Evolutionary conservation across 495 filamentous ascomycete species (phyloP).

Genomic region (Amphirosellinia nigrospora): DNA sequence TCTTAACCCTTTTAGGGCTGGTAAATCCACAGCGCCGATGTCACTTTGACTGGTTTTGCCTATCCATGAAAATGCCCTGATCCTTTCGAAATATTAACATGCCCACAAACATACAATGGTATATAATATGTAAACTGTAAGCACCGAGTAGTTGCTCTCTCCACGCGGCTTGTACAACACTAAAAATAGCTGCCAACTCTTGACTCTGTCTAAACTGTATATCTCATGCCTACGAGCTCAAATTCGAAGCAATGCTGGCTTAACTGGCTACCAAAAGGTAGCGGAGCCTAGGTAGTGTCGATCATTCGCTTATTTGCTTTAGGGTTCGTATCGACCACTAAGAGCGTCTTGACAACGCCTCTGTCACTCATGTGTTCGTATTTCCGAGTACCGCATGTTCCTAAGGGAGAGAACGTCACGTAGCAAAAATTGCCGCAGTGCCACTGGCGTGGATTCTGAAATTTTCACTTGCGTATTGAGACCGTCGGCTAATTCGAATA

Average conservation of each 20-base stretch:
- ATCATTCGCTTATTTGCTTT: not conserved
- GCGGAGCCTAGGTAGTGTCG: not conserved
- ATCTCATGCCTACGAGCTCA: not conserved
- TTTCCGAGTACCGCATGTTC: not conserved
- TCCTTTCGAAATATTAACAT: slow-evolving; percentile 26
- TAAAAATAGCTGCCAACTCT: slow-evolving; percentile 13
- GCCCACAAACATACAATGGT: slow-evolving; percentile 29
- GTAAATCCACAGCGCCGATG: slow-evolving; percentile 29
- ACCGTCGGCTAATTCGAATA: not conserved
- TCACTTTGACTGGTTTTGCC: slow-evolving; percentile 26
- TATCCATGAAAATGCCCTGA: slow-evolving; percentile 31
- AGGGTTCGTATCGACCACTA: not conserved
- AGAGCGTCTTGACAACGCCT: not conserved
- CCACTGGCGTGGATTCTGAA: not conserved
- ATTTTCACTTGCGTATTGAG: not conserved
- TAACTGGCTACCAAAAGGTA: slow-evolving; percentile 4
- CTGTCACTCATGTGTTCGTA: not conserved
- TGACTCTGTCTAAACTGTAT: slow-evolving; percentile 4
- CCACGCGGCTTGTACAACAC: slow-evolving; percentile 18
- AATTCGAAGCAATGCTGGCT: slow-evolving; percentile 1
- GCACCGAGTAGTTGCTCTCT: slow-evolving; percentile 13
- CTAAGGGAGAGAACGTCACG: not conserved
- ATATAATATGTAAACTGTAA: slow-evolving; percentile 25
- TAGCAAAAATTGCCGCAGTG: not conserved
- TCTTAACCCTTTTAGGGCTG: slow-evolving; percentile 3